Evolutionary conservation across 208 protist genomes (phyloP), one percentile per base, ranked within the genome.

Genomic region (Trypanosoma conorhini): DNA sequence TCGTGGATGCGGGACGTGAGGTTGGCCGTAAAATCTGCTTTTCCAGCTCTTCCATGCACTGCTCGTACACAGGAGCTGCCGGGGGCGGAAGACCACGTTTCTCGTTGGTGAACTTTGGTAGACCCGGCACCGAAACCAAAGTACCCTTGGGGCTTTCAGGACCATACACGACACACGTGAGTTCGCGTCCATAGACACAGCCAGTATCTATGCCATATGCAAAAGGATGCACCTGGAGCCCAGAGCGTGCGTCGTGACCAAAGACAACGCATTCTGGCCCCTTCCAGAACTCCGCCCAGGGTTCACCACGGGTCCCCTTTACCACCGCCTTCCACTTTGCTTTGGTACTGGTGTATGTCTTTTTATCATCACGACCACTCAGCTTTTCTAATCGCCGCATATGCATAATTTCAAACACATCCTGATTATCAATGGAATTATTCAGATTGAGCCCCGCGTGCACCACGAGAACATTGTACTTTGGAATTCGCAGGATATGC

Each of bases 161-260:
- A 61, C 80, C 62, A 67, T 84, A 92, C 26, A 96, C 79, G 4
- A 94, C 77, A 71, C 86, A 91, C 9, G 91, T 97, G 22, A 97
- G 81, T 12, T 80, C 66, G 26, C 83, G 69, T 46, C 93, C 93
- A 69, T 97, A 97, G 24, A 93, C 89, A 58, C 93, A 97, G 50
- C 93, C 93, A 19, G 89, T 96, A 70, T 97, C 93, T 65, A 97
- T 89, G 68, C 93, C 93, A 46, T 70, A 83, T 31, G 89, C 89
- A 62, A 83, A 79, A n/a, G 78, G 69, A 54, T 92, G 75, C 24
- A 73, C 35, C 74, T 97, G 93, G 38, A 96, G 88, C 38, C 89
- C 89, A 21, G 77, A 70, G 58, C 74, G 79, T 21, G 93, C 93
- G 66, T 96, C 93, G 77, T 97, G 93, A 13, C 93, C 93, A 64